Base-by-base conservation (phyloP, 1,284 basidiomycete genomes). In the Heterobasidion occidentale region DNA sequence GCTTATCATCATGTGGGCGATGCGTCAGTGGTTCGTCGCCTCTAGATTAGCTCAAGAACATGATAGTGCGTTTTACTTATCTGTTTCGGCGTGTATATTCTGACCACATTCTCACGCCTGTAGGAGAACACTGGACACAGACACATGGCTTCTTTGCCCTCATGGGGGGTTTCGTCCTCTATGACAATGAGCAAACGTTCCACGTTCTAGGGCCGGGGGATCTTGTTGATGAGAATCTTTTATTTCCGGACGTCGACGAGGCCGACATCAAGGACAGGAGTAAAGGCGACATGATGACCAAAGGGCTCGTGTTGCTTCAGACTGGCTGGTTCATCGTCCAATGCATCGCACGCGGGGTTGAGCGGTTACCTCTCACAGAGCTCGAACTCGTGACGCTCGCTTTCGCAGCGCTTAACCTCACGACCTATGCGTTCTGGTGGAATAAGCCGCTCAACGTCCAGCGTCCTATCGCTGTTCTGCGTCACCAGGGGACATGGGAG, bases 341-440 rank as follows among this genome's bases (percentile, higher is more conserved):
- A 38, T 62, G 56, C 55, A 44, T 64, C n/a, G 60, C 58, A n/a
- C 64, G 68, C 15, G 14, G 47, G 3, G 50, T 20, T 1, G 53
- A 62, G 27, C 45, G 51, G 7, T 61, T 67, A 14, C 55, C 59
- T 7, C 47, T 54, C 17, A 64, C 65, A 6, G 62, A 65, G 51
- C 60, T 66, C 9, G 68, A 70, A 58, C 38, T 63, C 7, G 64
- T 69, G 51, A 66, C 68, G 2, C 56, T 64, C 33, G 62, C 42
- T 15, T 49, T 48, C 33, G 19, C 34, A 9, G 9, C 19, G 35
- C 19, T 47, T 8, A 45, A 35, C 6, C 4, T 54, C n/a, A 34
- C 46, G 5, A 27, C 36, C 6, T 48, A 48, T 36, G 33, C 9
- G 14, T 14, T 46, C 4, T 48, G 20, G 34, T 54, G 53, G 53